Base-by-base conservation (phyloP, 805 yeast species). In the Candida boleticola region DNA sequence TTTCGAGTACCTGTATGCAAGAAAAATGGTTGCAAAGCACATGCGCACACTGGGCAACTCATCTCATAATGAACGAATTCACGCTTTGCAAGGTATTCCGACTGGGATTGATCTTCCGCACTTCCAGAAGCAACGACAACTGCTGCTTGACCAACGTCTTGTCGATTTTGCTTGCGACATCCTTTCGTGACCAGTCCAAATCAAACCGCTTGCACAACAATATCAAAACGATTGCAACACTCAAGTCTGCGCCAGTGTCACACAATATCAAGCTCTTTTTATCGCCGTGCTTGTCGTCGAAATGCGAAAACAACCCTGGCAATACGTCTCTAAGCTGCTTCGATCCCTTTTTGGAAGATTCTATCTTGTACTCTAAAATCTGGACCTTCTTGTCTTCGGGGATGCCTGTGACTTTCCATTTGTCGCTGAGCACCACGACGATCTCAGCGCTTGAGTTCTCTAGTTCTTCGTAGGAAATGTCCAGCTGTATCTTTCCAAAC, bases 1-100 rank as follows among this genome's bases (percentile, higher is more conserved):
- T n/a, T n/a, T n/a, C n/a, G n/a, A n/a, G n/a, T n/a, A n/a, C n/a
- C n/a, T n/a, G n/a, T n/a, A n/a, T n/a, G n/a, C n/a, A n/a, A n/a
- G n/a, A n/a, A n/a, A n/a, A n/a, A n/a, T n/a, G n/a, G n/a, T n/a
- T n/a, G n/a, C n/a, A n/a, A n/a, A n/a, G n/a, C n/a, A n/a, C n/a
- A n/a, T n/a, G n/a, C n/a, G n/a, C n/a, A n/a, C n/a, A n/a, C n/a
- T n/a, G n/a, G n/a, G n/a, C n/a, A n/a, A n/a, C n/a, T n/a, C n/a
- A n/a, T n/a, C n/a, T 27, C 34, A 83, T 76, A 23, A 83, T 49
- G 45, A 48, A 77, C 2, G 80, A 60, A 47, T 87, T 84, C 2
- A 85, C 79, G 22, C 90, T 76, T 50, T 83, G 89, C 31, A 87
- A 64, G 0, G 95, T 84, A 9, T 87, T 81, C 38, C 96, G 67